Conservation (phyloP, 176 grass and related monocot genomes). For the Poa annua region DNA sequence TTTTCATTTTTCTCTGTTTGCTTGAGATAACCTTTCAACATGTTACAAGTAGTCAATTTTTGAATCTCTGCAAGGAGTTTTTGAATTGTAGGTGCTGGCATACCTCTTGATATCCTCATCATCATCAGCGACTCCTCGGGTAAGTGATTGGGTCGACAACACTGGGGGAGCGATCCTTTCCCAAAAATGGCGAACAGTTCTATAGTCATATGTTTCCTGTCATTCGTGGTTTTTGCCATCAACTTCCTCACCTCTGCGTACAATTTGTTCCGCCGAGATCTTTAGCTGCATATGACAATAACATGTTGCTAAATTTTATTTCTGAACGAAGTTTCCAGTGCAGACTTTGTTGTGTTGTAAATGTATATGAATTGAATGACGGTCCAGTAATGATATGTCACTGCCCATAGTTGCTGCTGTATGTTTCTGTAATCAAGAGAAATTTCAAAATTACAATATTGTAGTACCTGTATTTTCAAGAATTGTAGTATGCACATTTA, state of each 20-base stretch:
- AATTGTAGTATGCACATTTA: too few relatives aligned
- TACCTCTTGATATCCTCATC: slow-evolving; percentile 85
- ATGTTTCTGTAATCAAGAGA: background rate
- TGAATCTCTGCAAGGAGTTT: slow-evolving; percentile 2
- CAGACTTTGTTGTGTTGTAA: slow-evolving; percentile 34
- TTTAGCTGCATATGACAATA: slow-evolving; percentile 38
- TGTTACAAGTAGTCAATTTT: background rate
- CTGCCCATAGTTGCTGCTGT: background rate
- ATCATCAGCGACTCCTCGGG: slow-evolving; percentile 81
- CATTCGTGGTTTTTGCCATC: slow-evolving; percentile 77
- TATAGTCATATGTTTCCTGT: slow-evolving; percentile 76
- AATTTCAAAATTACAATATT: too few relatives aligned
- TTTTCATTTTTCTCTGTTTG: background rate
- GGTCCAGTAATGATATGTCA: slow-evolving; percentile 8
- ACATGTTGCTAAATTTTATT: background rate
- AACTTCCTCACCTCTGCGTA: slow-evolving; percentile 85
- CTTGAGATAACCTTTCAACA: background rate
- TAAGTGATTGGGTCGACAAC: slow-evolving; percentile 71
- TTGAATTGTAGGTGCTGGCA: slow-evolving; percentile 56
- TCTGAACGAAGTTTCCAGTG: slow-evolving; percentile 19
- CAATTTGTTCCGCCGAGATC: slow-evolving; percentile 70
- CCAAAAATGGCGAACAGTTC: slow-evolving; percentile 85
- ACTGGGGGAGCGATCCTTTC: slow-evolving; percentile 90
- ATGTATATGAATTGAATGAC: slow-evolving; percentile 17
- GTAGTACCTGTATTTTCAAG: background rate